Evolutionary conservation across 139 green algal genomes (phyloP).

Genomic region (Gonium pectorale): DNA sequence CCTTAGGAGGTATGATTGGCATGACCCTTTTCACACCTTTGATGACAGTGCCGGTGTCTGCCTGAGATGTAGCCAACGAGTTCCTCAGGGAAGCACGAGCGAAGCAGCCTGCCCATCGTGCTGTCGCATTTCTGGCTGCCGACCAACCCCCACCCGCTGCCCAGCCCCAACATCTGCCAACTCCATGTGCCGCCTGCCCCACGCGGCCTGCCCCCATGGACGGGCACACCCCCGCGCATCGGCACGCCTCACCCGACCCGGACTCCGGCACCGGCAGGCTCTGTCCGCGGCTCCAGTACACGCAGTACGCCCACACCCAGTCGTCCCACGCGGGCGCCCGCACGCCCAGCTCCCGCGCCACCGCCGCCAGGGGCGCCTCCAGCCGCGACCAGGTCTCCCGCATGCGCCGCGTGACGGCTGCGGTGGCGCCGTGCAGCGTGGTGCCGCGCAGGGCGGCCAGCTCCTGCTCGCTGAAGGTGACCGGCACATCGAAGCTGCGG

Average conservation of each 20-base stretch:
- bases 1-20: too few species aligned
- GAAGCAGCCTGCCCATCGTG: too few species aligned
- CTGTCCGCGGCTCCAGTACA: slow-evolving; percentile 69
- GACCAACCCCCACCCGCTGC: too few species aligned
- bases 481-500: slow-evolving; percentile 61
- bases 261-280: slow-evolving; percentile 60
- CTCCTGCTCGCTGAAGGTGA: slow-evolving; percentile 63
- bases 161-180: too few species aligned
- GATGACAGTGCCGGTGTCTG: too few species aligned
- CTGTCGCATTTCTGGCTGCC: too few species aligned
- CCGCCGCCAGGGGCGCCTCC: slow-evolving; percentile 24
- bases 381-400: slow-evolving; percentile 28
- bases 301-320: slow-evolving; percentile 78
- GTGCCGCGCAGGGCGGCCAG: slow-evolving; percentile 81
- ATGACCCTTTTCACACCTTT: too few species aligned
- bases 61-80: too few species aligned
- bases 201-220: too few species aligned
- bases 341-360: slow-evolving; percentile 21
- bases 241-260: slow-evolving; percentile 30
- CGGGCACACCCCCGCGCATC: too few species aligned
- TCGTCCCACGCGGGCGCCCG: slow-evolving; percentile 67
- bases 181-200: too few species aligned
- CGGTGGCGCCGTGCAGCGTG: slow-evolving; percentile 65
- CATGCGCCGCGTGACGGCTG: background rate
- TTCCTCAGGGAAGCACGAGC: too few species aligned